Conservation (phyloP, 169 alveolate genomes). For the Eimeria brunetti region DNA sequence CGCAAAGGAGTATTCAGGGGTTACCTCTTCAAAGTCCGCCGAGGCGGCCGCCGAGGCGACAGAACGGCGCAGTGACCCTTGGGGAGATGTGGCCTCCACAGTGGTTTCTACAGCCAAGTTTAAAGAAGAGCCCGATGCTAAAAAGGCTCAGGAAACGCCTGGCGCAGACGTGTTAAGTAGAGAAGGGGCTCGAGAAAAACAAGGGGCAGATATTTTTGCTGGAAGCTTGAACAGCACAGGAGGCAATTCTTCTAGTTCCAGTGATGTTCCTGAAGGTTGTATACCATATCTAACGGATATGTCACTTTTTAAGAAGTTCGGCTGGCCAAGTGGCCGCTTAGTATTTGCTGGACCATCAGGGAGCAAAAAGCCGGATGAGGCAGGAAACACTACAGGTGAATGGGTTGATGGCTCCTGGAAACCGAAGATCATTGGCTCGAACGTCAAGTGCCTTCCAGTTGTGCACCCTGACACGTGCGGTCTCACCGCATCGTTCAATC, state of each 20-base stretch:
- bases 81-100: not conserved
- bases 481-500: conserved; percentile 47
- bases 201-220: not conserved
- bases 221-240: not conserved
- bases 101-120: not conserved
- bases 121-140: not conserved
- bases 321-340: conserved; percentile 65
- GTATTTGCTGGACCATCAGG: conserved; percentile 23
- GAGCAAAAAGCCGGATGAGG: not conserved
- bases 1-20: not conserved
- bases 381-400: not conserved
- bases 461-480: conserved; percentile 67
- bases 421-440: conserved; percentile 12
- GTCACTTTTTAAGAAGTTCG: conserved; percentile 7
- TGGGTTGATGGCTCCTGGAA: conserved; percentile 57
- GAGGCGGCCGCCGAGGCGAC: not conserved
- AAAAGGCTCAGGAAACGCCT: not conserved
- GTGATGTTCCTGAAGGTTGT: conserved; percentile 51
- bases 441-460: conserved; percentile 33
- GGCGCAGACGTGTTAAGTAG: not conserved
- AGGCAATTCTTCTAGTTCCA: not conserved
- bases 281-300: conserved; percentile 8
- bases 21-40: not conserved
- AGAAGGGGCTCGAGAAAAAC: not conserved
- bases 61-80: not conserved